Conservation (phyloP, 1,284 basidiomycete genomes). For the Agaricales sp. region DNA sequence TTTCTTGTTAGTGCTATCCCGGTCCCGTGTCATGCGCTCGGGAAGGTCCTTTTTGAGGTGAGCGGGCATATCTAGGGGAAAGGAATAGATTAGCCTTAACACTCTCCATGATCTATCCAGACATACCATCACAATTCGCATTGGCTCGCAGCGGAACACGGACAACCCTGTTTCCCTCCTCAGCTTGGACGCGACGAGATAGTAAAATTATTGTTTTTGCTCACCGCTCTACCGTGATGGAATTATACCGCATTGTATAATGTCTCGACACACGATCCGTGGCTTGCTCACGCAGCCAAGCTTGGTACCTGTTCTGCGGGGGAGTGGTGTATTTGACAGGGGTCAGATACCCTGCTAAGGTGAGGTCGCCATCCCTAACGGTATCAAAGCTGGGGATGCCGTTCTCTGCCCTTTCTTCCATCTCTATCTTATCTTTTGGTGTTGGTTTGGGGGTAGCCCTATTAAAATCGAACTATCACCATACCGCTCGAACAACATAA, state of each 20-base stretch:
- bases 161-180: constrained; percentile 26
- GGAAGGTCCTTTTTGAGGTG: constrained; percentile 20
- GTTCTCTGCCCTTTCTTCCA: constrained; percentile 20
- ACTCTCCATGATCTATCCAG: not conserved
- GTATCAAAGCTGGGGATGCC: constrained; percentile 36
- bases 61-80: constrained; percentile 35
- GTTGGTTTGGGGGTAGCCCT: constrained; percentile 45
- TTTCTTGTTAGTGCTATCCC: no score
- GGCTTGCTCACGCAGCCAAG: constrained; percentile 31
- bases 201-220: constrained; percentile 10
- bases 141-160: constrained; percentile 35
- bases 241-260: constrained; percentile 33
- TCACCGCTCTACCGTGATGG: constrained; percentile 41
- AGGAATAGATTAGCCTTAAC: constrained; percentile 5
- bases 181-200: not conserved
- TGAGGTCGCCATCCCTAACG: not conserved
- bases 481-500: not conserved
- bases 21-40: constrained; percentile 15
- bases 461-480: constrained; percentile 1
- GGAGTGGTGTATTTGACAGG: constrained; percentile 29
- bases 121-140: constrained; percentile 36
- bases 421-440: constrained; percentile 20
- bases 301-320: constrained; percentile 50
- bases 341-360: constrained; percentile 34
- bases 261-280: constrained; percentile 30